Percentiles rank a stretch among this genome's conserved stretches.
Evolutionary conservation across 1,139 yeast species (phyloP).

Genomic region (Hansenula lynferdii): DNA sequence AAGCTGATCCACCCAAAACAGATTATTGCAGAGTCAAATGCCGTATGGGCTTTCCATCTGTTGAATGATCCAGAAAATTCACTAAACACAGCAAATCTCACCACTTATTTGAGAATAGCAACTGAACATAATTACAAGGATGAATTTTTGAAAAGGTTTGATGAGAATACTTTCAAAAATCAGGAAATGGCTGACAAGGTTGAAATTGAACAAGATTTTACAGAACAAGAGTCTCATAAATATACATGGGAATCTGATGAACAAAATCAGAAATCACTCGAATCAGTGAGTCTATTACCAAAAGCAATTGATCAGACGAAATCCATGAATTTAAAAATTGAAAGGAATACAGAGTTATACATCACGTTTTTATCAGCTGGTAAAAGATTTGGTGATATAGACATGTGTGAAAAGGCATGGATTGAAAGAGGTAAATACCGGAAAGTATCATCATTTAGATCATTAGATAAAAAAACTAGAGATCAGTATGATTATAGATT

Average conservation of each 20-base stretch:
- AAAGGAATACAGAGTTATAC: conserved; percentile 37
- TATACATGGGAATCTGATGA: no score
- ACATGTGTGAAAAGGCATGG: conserved; percentile 68
- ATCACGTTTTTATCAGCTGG: conserved; percentile 66
- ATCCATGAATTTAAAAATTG: conserved; percentile 8
- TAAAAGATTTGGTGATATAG: conserved; percentile 43
- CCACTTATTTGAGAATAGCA: conserved; percentile 52
- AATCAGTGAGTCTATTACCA: conserved; percentile 13
- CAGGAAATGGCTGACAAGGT: conserved; percentile 13
- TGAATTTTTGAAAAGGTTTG: conserved; percentile 49
- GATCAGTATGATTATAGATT: conserved; percentile 58
- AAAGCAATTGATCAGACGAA: conserved; percentile 9
- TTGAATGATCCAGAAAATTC: conserved; percentile 34
- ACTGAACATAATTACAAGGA: conserved; percentile 37
- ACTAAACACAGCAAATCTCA: conserved; percentile 40
- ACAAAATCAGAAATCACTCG: no score
- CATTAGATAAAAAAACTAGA: conserved; percentile 34
- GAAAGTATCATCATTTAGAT: conserved; percentile 43
- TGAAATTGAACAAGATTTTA: conserved; percentile 6
- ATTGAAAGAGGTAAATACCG: conserved; percentile 72
- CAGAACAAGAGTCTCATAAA: conserved; percentile 4
- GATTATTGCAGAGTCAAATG: conserved; percentile 70
- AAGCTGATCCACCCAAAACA: conserved; percentile 37
- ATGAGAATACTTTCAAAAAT: conserved; percentile 41
- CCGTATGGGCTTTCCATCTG: conserved; percentile 60